Evolutionary conservation across 495 filamentous ascomycete species (phyloP).

Genomic region (Entonaema liquescens): DNA sequence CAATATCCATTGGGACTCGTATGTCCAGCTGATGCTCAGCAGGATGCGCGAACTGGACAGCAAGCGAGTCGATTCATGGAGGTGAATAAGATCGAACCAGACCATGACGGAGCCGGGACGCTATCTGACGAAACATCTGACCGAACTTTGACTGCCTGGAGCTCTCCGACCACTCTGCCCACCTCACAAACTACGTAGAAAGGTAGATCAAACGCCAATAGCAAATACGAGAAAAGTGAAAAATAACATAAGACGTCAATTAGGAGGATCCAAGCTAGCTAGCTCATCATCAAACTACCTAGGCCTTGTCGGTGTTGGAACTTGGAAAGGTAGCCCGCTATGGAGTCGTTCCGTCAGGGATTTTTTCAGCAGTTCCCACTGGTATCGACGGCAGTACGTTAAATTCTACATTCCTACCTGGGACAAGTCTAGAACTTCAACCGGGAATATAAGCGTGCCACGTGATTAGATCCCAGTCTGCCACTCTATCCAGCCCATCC

Average conservation of each 20-base stretch:
- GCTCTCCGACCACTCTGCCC: not conserved
- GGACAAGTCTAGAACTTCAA: slow-evolving; percentile 40
- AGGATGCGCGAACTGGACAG: slow-evolving; percentile 12
- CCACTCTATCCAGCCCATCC: slow-evolving; percentile 4
- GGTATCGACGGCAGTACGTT: slow-evolving; percentile 20
- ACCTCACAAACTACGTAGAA: slow-evolving; percentile 7
- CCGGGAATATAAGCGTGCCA: slow-evolving; percentile 27
- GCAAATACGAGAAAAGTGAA: slow-evolving; percentile 8
- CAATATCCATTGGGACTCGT: slow-evolving; percentile 28
- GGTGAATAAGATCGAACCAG: slow-evolving; percentile 25
- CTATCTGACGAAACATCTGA: slow-evolving; percentile 31
- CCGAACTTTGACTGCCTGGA: not conserved
- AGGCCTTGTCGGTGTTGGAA: slow-evolving; percentile 33
- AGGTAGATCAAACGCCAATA: not conserved
- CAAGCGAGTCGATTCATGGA: slow-evolving; percentile 31
- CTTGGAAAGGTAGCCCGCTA: slow-evolving; percentile 22
- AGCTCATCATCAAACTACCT: slow-evolving; percentile 22
- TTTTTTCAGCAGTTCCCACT: slow-evolving; percentile 15
- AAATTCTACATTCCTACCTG: slow-evolving; percentile 35
- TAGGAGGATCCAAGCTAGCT: slow-evolving; percentile 24
- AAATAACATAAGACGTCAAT: slow-evolving; percentile 12
- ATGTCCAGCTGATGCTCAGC: slow-evolving; percentile 9
- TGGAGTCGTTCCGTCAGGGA: slow-evolving; percentile 24
- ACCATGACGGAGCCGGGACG: slow-evolving; percentile 25
- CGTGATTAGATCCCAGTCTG: slow-evolving; percentile 28